Evolutionary conservation across 139 green algal genomes (phyloP), one percentile per base, ranked within the genome.

Genomic region (Tetratostichococcus sp.): DNA sequence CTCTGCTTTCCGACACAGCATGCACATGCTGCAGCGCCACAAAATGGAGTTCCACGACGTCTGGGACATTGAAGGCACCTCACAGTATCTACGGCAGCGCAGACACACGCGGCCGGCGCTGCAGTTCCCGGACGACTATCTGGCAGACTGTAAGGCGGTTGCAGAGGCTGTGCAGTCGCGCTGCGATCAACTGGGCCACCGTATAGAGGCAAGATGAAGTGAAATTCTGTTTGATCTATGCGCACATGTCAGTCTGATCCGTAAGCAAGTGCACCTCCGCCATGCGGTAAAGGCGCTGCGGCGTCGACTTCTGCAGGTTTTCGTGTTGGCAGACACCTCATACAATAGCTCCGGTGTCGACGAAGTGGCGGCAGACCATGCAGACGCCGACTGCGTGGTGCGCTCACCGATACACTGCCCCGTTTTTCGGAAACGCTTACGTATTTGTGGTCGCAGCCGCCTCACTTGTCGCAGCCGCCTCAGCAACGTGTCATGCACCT

Each of bases 291-390:
- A n/a, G n/a, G n/a, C n/a, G n/a, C n/a, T n/a, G n/a, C n/a, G n/a
- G n/a, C n/a, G 57, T 22, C 30, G 34, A n/a, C 43, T 17, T 71
- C n/a, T n/a, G 32, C 84, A 96, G 87, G 74, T 90, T 3, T 94
- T 84, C 62, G 79, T 96, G 21, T 72, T 96, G 35, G 91, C 89
- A 0, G 92, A 97, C 81, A 94, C 89, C 3, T 86, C 89, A 0
- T 96, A 95, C 86, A 94, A 97, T 76, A 84, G 81, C 14, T 68
- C 91, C 30, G 88, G 86, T 35, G 88, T 95, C 26, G 92, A 97
- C 70, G 91, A 95, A 69, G 89, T 96, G 28, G 89, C 92, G 17
- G 91, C 92, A 2, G 71, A 80, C 28, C 92, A 97, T 75, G 83
- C 91, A 19, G 59, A 85, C 17, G 92, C 90, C 6, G 43, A 92